Evolutionary conservation across 169 alveolate genomes (phyloP), one percentile per base, ranked within the genome.

Genomic region (Eimeria maxima): DNA sequence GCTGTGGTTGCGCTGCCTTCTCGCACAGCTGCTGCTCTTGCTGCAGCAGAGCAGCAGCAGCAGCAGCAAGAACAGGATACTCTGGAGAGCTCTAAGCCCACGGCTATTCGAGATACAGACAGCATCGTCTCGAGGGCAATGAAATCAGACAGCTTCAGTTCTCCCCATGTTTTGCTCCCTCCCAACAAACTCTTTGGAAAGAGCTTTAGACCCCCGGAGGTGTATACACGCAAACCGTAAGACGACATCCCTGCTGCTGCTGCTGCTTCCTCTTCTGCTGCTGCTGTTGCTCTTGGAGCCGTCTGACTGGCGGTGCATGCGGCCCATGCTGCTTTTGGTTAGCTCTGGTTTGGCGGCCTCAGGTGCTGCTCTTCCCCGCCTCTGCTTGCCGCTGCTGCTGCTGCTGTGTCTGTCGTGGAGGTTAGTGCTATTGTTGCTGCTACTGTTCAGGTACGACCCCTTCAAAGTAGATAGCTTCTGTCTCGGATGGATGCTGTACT

Each of bases 201-300:
- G 90, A 96, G 97, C 29, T 97, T 97, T 89, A 94, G 98, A 16
- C 98, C 98, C n/a, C 98, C 98, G 38, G 98, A 97, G 91, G 97
- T 97, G 65, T 97, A 97, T 89, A 71, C 45, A 93, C 94, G 78
- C 13, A 67, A 29, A 29, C 78, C 78, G 78, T 67, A 67, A 29
- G 78, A 13, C 20, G 0, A 13, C 0, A 8, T n/a, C 20, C 0
- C 55, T 29, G 55, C 84, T 73, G 84, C 45, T 38, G 84, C 84
- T 38, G 50, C 84, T 29, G 84, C 44, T 38, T 44, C 44, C 3
- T 44, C 42, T 27, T 44, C 44, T 73, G 84, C 84, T n/a, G 38
- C 44, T 14, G 38, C 3, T 67, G 78, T 24, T 67, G 78, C 78
- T 29, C 78, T 13, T 67, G 44, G 71, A 0, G 2, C 27, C 38